Conservation (phyloP, 805 yeast species). For the Saturnispora bothae region DNA sequence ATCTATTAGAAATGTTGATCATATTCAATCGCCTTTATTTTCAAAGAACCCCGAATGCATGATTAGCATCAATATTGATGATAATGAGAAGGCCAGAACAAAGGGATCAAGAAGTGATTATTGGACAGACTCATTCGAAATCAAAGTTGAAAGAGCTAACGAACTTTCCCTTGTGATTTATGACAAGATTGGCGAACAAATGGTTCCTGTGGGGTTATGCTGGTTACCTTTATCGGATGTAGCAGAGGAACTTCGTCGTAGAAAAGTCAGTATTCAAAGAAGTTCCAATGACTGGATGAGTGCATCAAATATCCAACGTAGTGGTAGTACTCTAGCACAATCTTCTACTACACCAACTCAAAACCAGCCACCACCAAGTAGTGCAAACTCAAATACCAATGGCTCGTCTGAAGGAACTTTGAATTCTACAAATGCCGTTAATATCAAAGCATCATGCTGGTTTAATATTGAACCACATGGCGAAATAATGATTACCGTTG, state of each 20-base stretch:
- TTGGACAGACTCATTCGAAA: conserved; percentile 74
- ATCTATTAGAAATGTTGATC: conserved; percentile 84
- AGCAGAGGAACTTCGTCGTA: conserved; percentile 89
- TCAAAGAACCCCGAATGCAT: conserved; percentile 71
- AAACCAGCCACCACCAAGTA: background rate
- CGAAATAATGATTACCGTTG: conserved; percentile 65
- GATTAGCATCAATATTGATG: conserved; percentile 77
- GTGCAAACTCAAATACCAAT: background rate
- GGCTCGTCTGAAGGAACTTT: conserved; percentile 1
- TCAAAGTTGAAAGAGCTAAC: conserved; percentile 81
- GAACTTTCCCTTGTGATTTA: conserved; percentile 84
- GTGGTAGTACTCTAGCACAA: background rate
- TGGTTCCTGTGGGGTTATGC: conserved; percentile 80
- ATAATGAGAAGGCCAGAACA: conserved; percentile 70
- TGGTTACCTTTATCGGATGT: conserved; percentile 89
- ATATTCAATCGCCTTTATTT: conserved; percentile 74
- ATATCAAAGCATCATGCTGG: conserved; percentile 56
- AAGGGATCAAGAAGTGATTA: conserved; percentile 65
- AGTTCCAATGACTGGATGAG: conserved; percentile 81
- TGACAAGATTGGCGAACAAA: conserved; percentile 59
- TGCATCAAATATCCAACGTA: conserved; percentile 45
- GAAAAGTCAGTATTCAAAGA: conserved; percentile 65
- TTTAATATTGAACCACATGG: conserved; percentile 91
- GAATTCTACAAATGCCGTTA: background rate
- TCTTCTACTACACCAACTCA: background rate